Conservation (phyloP, 2,329 filamentous ascomycete genomes). For the Aspergillus pseudotamarii region DNA sequence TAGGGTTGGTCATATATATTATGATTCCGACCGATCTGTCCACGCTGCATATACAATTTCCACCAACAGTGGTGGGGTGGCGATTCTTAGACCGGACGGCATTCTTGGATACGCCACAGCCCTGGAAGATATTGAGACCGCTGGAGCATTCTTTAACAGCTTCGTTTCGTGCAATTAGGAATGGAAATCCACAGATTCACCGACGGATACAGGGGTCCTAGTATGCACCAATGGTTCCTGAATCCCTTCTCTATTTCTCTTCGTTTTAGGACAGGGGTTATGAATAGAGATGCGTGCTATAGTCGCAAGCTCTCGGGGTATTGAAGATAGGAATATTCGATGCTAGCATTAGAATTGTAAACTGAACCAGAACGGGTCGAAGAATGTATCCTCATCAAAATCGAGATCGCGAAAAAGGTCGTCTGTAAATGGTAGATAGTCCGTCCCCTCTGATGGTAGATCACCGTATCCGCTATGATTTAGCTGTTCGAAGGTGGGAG, state of each 20-base stretch:
- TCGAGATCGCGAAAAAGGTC: not conserved
- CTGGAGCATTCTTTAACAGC: not conserved
- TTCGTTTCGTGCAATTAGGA: not conserved
- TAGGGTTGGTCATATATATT: constrained; percentile 7
- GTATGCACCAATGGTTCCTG: not conserved
- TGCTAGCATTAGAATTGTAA: not conserved
- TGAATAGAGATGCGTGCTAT: not conserved
- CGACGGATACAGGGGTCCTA: not conserved
- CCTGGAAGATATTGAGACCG: not conserved
- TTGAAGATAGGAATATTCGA: not conserved
- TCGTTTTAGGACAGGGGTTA: not conserved
- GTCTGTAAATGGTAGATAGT: not conserved
- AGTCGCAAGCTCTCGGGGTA: not conserved
- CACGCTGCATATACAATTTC: constrained; percentile 11
- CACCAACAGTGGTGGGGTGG: constrained; percentile 3
- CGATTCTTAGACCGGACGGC: constrained; percentile 9
- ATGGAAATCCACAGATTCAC: not conserved
- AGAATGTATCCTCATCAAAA: not conserved
- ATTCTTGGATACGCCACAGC: constrained; percentile 5
- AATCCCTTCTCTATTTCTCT: not conserved
- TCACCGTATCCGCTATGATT: not conserved
- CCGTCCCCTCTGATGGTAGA: not conserved
- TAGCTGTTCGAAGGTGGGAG: not conserved
- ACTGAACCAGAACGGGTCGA: not conserved
- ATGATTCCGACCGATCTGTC: constrained; percentile 10